Percentiles rank a stretch among this genome's conserved stretches.
Conservation (phyloP, 2,329 filamentous ascomycete species). For the Cordyceps militaris region DNA sequence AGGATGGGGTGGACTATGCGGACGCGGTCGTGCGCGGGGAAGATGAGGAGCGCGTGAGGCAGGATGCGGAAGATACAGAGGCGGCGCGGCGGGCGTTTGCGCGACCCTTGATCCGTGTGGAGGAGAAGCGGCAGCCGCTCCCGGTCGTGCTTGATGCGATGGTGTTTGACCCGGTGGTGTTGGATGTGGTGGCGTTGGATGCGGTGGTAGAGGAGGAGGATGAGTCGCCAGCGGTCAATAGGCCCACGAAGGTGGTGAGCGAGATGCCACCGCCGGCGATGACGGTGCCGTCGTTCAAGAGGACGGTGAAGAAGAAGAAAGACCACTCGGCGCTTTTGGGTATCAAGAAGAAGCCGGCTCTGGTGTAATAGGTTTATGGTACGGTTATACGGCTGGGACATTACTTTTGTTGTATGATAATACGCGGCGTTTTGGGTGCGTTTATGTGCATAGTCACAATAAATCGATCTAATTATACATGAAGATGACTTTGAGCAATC, state of each 20-base stretch:
- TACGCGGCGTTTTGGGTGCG: neutral
- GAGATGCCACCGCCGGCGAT: conserved; percentile 24
- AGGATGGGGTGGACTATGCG: conserved; percentile 56
- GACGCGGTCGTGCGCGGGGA: conserved; percentile 46
- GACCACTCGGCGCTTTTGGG: conserved; percentile 67
- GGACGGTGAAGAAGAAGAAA: conserved; percentile 81
- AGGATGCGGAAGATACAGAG: conserved; percentile 79
- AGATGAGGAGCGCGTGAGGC: conserved; percentile 54
- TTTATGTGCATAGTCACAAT: too few relatives aligned
- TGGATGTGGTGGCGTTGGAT: conserved; percentile 38
- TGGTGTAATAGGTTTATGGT: conserved; percentile 36
- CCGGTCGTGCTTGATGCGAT: too few relatives aligned
- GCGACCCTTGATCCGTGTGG: conserved; percentile 33
- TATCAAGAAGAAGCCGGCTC: conserved; percentile 74
- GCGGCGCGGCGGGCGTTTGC: conserved; percentile 73
- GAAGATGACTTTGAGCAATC: too few relatives aligned
- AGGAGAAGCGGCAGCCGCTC: conserved; percentile 35
- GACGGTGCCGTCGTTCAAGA: conserved; percentile 62
- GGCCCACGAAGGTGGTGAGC: neutral
- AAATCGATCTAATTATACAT: too few relatives aligned
- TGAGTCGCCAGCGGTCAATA: conserved; percentile 19
- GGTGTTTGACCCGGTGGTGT: conserved; percentile 37
- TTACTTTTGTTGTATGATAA: neutral
- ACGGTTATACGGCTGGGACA: too few relatives aligned
- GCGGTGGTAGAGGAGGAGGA: conserved; percentile 24